Evolutionary conservation across 2,329 filamentous ascomycete genomes (phyloP).

Genomic region (Eutypella sp.): DNA sequence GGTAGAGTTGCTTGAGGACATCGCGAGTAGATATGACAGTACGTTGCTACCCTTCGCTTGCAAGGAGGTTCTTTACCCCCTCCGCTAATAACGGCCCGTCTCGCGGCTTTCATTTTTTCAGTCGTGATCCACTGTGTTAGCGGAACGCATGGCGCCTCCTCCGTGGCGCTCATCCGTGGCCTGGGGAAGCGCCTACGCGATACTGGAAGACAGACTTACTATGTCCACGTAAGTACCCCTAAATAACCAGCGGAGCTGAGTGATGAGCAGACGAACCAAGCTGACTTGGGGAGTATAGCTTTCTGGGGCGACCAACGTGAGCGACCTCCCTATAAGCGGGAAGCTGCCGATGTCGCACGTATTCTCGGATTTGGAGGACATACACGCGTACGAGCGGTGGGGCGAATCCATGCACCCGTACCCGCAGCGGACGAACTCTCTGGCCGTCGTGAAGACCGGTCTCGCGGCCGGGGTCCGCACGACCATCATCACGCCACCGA

Average conservation of each 20-base stretch:
- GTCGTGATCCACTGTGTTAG: slow-evolving; percentile 39
- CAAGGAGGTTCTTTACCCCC: too few relatives aligned
- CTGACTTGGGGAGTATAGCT: slow-evolving; percentile 31
- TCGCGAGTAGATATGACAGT: not conserved
- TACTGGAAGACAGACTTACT: slow-evolving; percentile 4
- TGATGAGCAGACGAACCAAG: too few relatives aligned
- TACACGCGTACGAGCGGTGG: slow-evolving; percentile 35
- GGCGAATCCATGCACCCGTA: slow-evolving; percentile 34
- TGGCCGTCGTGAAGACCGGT: slow-evolving; percentile 36
- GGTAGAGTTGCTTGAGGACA: slow-evolving; percentile 10
- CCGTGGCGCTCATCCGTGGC: slow-evolving; percentile 37
- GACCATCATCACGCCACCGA: slow-evolving; percentile 39
- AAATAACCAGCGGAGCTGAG: too few relatives aligned
- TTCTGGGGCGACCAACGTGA: slow-evolving; percentile 39
- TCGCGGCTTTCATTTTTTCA: too few relatives aligned
- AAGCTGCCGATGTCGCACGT: slow-evolving; percentile 31
- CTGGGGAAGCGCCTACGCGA: slow-evolving; percentile 32
- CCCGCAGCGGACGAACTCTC: slow-evolving; percentile 38
- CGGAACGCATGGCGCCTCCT: slow-evolving; percentile 32
- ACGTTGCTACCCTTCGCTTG: not conserved
- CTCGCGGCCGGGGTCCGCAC: slow-evolving; percentile 37
- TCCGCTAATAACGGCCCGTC: not conserved
- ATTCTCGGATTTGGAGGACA: slow-evolving; percentile 28
- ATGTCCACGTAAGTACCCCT: slow-evolving; percentile 24
- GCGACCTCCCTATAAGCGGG: slow-evolving; percentile 34